These are phyloP conservation scores for Candida lessepsii DNA, from an alignment of 805 yeast genomes.

Conservation along the genomic window DNA sequence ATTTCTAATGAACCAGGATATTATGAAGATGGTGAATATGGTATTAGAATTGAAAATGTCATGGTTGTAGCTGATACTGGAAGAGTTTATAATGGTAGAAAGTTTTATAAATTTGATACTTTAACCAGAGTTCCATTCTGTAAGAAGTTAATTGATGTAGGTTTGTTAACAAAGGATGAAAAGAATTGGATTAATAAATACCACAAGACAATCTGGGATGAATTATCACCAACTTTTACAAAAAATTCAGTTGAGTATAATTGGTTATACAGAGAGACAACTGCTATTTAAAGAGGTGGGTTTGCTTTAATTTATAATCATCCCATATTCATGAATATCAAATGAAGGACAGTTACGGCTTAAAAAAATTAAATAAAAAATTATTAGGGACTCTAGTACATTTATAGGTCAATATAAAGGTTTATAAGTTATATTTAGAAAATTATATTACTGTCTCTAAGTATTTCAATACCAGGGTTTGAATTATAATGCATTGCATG, in stretches of 20 bases:
- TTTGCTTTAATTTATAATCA: not conserved
- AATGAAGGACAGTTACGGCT: too few relatives aligned
- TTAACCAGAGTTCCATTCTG: constrained; percentile 86
- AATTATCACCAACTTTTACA: constrained; percentile 39
- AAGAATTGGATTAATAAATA: constrained; percentile 65
- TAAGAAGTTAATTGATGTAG: constrained; percentile 59
- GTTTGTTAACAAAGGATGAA: constrained; percentile 60
- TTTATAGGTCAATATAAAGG: not conserved
- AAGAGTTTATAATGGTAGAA: constrained; percentile 48
- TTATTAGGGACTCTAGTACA: too few relatives aligned
- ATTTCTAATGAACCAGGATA: constrained; percentile 64
- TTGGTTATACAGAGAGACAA: constrained; percentile 54
- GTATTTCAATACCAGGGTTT: not conserved
- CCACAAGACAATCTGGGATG: constrained; percentile 56
- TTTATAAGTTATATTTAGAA: too few relatives aligned
- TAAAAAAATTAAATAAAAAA: too few relatives aligned
- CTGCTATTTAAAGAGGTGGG: not conserved
- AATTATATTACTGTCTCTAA: too few relatives aligned
- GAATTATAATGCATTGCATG: not conserved
- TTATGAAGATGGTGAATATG: constrained; percentile 58
- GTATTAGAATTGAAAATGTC: constrained; percentile 55
- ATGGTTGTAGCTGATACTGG: constrained; percentile 46
- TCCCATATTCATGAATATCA: too few relatives aligned
- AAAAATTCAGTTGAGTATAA: constrained; percentile 37
- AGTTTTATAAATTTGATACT: constrained; percentile 73